Percentiles rank a stretch among this genome's conserved stretches.
Conservation (phyloP, 352 stramenopile genomes). For the Elongisporangium anandrum region DNA sequence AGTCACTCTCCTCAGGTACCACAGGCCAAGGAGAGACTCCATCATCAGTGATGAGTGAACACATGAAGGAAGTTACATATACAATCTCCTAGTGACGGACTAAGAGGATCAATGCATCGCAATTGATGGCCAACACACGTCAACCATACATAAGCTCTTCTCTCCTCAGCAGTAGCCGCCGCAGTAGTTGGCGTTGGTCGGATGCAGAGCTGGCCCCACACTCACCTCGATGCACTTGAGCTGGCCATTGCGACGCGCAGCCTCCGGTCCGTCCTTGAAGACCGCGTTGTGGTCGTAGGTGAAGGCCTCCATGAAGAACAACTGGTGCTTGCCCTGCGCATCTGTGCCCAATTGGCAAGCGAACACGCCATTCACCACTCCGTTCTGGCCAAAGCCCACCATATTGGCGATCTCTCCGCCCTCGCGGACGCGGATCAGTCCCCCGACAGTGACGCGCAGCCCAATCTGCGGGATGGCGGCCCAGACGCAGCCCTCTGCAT, state of each 20-base stretch:
- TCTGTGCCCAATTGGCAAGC: conserved; percentile 54
- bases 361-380: conserved; percentile 41
- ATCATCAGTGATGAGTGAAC: too few species aligned
- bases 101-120: too few species aligned
- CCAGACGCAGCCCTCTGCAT: conserved; percentile 68
- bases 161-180: conserved; percentile 42
- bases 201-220: conserved; percentile 41
- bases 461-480: conserved; percentile 44
- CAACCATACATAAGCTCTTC: conserved; percentile 4
- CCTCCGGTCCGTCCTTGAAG: conserved; percentile 17
- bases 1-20: too few species aligned
- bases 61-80: too few species aligned
- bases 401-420: conserved; percentile 49
- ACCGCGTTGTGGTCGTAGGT: conserved; percentile 29
- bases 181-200: conserved; percentile 42
- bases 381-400: conserved; percentile 48
- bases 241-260: conserved; percentile 10
- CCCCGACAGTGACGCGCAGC: conserved; percentile 24
- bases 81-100: too few species aligned
- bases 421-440: conserved; percentile 42
- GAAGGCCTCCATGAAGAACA: conserved; percentile 51
- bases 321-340: conserved; percentile 24
- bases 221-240: conserved; percentile 41
- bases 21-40: too few species aligned
- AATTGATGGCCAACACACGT: too few species aligned